phyloP scores from a whole-genome alignment of 116 monocot species.

The Thalassia testudinum region DNA sequence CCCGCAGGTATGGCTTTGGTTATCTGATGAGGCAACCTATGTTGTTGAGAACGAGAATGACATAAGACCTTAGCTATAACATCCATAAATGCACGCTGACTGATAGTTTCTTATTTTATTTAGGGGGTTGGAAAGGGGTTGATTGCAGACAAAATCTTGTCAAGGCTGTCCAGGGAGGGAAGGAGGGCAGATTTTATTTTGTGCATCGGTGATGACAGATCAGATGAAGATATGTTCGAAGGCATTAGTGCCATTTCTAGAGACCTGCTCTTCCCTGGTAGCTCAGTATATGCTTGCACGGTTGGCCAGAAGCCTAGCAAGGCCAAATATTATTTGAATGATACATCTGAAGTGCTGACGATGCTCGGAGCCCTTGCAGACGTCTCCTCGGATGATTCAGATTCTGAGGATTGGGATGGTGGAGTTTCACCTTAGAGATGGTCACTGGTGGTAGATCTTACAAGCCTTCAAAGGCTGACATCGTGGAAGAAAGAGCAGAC shows the following conservation, averaged over 20 bases:
- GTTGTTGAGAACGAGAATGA: not conserved
- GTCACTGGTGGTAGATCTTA: too few species aligned
- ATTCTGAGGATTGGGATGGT: too few species aligned
- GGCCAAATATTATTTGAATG: constrained; percentile 55
- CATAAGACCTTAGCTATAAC: not conserved
- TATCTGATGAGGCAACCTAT: not conserved
- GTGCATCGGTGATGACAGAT: constrained; percentile 57
- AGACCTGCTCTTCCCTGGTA: constrained; percentile 10
- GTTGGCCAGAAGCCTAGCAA: constrained; percentile 68
- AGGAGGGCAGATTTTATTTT: constrained; percentile 37
- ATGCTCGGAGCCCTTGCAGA: constrained; percentile 45
- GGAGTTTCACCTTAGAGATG: too few species aligned
- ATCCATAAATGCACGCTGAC: not conserved
- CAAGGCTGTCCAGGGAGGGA: constrained; percentile 21
- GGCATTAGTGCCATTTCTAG: constrained; percentile 19
- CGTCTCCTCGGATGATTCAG: constrained; percentile 7
- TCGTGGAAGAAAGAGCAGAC: too few species aligned
- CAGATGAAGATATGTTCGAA: constrained; percentile 71
- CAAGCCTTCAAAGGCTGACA: too few species aligned
- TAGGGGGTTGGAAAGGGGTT: constrained; percentile 54
- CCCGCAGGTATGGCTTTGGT: constrained; percentile 28
- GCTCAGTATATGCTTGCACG: constrained; percentile 47
- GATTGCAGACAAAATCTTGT: constrained; percentile 40
- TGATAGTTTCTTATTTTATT: not conserved
- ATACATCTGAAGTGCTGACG: constrained; percentile 35